Percentiles rank a stretch among this genome's conserved stretches.
These are phyloP conservation scores for Emergomyces orientalis DNA, from an alignment of 2,329 filamentous ascomycete species.

Conservation along the genomic window DNA sequence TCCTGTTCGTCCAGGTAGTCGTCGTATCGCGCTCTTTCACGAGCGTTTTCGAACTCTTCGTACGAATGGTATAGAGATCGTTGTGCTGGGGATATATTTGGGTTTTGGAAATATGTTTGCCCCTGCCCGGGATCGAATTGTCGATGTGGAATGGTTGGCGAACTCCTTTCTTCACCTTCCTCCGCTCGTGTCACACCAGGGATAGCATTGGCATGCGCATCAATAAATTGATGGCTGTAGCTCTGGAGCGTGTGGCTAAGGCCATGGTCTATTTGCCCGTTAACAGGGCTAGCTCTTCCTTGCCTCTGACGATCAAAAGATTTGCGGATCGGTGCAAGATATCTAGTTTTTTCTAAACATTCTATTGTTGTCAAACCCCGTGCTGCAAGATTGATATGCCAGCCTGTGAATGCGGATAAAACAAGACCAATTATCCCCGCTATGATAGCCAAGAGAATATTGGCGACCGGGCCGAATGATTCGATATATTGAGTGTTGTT, in stretches of 20 bases:
- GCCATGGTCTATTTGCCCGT: conserved; percentile 25
- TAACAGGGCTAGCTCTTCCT: conserved; percentile 32
- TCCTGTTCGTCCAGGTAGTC: conserved; percentile 85
- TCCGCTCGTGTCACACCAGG: conserved; percentile 72
- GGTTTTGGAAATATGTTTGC: background rate
- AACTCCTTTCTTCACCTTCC: conserved; percentile 60
- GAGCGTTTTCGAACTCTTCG: conserved; percentile 51
- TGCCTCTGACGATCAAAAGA: conserved; percentile 56
- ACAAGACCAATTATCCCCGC: conserved; percentile 87
- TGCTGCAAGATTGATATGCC: conserved; percentile 77
- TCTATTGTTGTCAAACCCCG: conserved; percentile 90
- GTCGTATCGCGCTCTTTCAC: conserved; percentile 60
- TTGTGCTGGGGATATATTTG: conserved; percentile 36
- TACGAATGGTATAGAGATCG: conserved; percentile 40
- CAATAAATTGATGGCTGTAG: conserved; percentile 64
- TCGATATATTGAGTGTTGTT: conserved; percentile 62
- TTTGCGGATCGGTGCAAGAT: conserved; percentile 69
- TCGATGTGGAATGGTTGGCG: conserved; percentile 22
- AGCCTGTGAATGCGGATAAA: conserved; percentile 76
- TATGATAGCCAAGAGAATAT: conserved; percentile 76
- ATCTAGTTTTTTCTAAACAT: conserved; percentile 89
- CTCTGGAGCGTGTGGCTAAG: conserved; percentile 43
- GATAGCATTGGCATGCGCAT: conserved; percentile 71
- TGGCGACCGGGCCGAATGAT: conserved; percentile 76
- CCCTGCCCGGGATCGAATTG: conserved; percentile 11